phyloP scores from a whole-genome alignment of 352 stramenopile species.

The Ophiocytium majus region DNA sequence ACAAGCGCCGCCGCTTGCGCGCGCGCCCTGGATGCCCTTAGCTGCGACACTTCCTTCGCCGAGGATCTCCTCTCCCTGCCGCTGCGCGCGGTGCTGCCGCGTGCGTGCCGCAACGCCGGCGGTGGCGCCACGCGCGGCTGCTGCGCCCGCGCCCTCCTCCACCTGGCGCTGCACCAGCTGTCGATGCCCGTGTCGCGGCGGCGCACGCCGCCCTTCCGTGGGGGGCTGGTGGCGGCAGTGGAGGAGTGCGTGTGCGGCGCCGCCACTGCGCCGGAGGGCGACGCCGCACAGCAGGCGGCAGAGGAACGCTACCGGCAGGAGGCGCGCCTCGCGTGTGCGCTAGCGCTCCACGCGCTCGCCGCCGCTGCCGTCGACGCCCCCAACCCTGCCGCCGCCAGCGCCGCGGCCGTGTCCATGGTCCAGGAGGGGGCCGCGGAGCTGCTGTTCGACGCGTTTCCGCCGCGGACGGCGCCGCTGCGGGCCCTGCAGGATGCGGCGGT shows the following conservation, averaged over 20 bases:
- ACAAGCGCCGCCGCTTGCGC: neutral
- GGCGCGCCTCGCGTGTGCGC: too few species aligned
- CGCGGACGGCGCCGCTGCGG: neutral
- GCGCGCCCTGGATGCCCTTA: neutral
- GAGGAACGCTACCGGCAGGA: neutral
- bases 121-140: neutral
- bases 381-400: too few species aligned
- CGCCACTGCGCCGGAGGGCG: too few species aligned
- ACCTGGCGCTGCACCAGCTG: neutral
- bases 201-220: neutral
- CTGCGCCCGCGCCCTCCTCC: neutral
- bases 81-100: neutral
- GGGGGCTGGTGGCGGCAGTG: neutral
- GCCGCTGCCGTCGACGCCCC: too few species aligned
- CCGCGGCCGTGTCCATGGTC: neutral
- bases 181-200: neutral
- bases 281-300: neutral
- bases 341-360: neutral
- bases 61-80: neutral
- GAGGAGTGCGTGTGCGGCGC: neutral
- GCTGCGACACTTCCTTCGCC: neutral
- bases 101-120: too few species aligned
- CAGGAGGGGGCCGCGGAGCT: neutral
- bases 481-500: neutral
- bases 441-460: neutral